Base-by-base conservation (phyloP, 345 rosid species). In the Excoecaria agallocha region DNA sequence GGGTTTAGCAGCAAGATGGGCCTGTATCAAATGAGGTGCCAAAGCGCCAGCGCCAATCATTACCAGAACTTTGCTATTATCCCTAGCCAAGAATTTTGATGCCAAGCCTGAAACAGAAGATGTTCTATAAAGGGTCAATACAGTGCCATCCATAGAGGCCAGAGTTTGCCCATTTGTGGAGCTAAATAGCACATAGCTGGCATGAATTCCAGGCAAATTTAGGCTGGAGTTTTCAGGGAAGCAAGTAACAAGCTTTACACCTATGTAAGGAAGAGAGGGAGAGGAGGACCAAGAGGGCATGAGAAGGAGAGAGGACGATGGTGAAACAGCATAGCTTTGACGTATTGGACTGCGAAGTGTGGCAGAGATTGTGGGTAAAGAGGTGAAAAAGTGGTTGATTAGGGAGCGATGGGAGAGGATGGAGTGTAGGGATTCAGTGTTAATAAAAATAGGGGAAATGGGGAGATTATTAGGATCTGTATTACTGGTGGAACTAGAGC, bases 241-340 rank as follows among this genome's bases (percentile, higher is more conserved):
- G 78, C 80, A 55, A 58, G 98, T 94, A 69, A 90, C 97, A 49
- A 94, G 95, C 86, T 94, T 94, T 77, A 92, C 91, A 12, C 97
- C 97, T 60, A 92, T 87, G 83, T 87, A 94, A 12, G 93, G 93
- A 9, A 88, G 86, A 39, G 88, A 86, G 13, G 91, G 80, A 68
- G 90, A 83, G 68, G 91, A 82, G 77, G 91, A 94, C 93, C 96
- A 92, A 56, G 89, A 90, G 6, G 97, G 97, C 97, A 92, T 94
- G 80, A 92, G 89, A 55, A 94, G 95, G 79, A 94, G 92, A 48
- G 93, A 85, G 11, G 92, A 85, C 51, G 86, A 66, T 4, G 82
- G 82, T 7, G 89, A 88, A 76, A 87, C 86, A 71, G 78, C 61
- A 84, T 86, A 69, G 84, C 68, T 85, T 83, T 90, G 93, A 51